Conservation (phyloP, 352 stramenopile species). For the Globisporangium irregulare region DNA sequence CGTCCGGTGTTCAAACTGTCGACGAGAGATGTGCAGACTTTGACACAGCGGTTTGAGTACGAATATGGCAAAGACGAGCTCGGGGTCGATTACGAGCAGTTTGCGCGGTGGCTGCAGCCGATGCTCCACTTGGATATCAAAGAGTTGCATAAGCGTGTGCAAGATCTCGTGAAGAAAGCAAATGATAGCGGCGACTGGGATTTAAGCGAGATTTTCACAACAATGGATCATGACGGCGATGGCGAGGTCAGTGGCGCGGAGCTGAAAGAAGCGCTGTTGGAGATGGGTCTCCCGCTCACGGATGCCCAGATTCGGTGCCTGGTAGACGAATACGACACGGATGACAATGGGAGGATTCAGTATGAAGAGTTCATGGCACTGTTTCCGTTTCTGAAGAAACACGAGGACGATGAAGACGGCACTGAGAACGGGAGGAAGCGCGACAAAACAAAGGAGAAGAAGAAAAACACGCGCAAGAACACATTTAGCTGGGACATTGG, state of each 20-base stretch:
- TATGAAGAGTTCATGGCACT: constrained; percentile 58
- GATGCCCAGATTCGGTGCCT: constrained; percentile 61
- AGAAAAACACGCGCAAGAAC: constrained; percentile 58
- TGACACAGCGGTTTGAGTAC: constrained; percentile 67
- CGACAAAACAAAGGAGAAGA: constrained; percentile 13
- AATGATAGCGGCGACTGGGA: constrained; percentile 42
- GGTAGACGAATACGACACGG: constrained; percentile 58
- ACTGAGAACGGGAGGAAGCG: constrained; percentile 7
- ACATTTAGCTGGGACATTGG: constrained; percentile 71
- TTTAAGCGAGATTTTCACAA: constrained; percentile 51
- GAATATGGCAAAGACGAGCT: constrained; percentile 54
- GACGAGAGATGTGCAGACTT: constrained; percentile 24
- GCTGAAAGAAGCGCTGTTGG: constrained; percentile 51
- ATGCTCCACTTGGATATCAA: constrained; percentile 59
- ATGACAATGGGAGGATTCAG: constrained; percentile 60
- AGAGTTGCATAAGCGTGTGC: constrained; percentile 48
- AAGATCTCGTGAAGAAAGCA: constrained; percentile 37
- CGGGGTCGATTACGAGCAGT: constrained; percentile 68
- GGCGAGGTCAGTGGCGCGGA: constrained; percentile 49
- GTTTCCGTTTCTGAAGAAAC: constrained; percentile 24
- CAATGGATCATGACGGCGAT: constrained; percentile 57
- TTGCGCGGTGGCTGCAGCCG: constrained; percentile 66
- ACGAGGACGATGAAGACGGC: constrained; percentile 12
- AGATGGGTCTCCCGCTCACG: constrained; percentile 67
- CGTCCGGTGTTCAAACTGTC: constrained; percentile 40